Evolutionary conservation across 192 early-diverging fungal species (phyloP).

Genomic region (Rhizoclosmatium sp.): DNA sequence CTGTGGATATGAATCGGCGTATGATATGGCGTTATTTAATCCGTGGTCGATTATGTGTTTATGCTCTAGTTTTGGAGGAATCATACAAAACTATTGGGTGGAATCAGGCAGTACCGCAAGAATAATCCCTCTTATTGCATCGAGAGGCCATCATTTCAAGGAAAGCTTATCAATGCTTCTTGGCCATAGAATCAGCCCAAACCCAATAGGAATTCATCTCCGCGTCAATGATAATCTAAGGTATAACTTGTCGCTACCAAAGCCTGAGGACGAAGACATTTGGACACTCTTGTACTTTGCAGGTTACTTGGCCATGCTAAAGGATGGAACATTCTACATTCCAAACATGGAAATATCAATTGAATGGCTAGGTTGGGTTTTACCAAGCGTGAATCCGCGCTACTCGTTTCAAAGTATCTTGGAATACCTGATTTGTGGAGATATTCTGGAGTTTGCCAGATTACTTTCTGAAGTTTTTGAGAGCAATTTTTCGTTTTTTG

Average conservation of each 20-base stretch:
- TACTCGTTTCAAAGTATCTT: neutral
- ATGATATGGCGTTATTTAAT: neutral
- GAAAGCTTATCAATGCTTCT: neutral
- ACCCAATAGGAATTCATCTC: neutral
- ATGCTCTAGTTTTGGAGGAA: neutral
- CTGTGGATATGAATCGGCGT: conserved; percentile 7
- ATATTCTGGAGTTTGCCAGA: neutral
- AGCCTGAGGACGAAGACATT: neutral
- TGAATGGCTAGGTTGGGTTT: neutral
- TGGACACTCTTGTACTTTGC: conserved; percentile 7
- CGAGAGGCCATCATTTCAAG: neutral
- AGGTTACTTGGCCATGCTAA: neutral
- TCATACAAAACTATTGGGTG: neutral
- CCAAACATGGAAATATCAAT: conserved; percentile 2
- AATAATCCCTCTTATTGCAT: neutral
- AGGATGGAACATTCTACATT: neutral
- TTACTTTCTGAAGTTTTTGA: neutral
- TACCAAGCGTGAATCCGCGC: neutral
- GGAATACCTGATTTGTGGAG: neutral
- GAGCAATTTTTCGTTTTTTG: neutral
- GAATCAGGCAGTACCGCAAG: neutral
- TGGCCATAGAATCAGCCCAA: neutral
- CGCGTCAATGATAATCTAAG: neutral
- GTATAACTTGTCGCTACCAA: neutral
- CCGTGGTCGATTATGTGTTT: conserved; percentile 8